Conservation (phyloP, 305 asterid species). For the Solanum hybrid region DNA sequence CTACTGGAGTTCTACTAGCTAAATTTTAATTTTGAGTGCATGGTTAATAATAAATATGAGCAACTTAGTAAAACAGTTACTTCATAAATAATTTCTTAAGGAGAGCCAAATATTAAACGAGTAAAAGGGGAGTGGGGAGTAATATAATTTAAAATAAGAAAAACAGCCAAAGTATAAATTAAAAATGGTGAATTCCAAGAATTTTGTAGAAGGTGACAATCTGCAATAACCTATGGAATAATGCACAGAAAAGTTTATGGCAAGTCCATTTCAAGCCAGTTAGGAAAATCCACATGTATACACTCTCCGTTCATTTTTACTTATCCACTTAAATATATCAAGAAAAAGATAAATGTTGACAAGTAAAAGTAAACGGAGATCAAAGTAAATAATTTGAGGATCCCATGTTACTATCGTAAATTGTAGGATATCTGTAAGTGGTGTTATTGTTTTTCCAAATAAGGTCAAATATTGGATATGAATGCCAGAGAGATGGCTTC, state of each 20-base stretch:
- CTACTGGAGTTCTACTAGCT: neutral
- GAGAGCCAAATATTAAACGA: neutral
- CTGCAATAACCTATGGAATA: neutral
- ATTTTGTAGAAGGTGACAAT: neutral
- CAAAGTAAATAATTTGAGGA: neutral
- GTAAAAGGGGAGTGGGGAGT: neutral
- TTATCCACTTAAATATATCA: neutral
- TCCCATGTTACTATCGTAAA: neutral
- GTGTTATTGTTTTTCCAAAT: neutral
- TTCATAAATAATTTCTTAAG: neutral
- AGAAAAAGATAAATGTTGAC: no score
- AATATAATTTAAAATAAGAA: neutral
- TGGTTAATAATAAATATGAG: neutral
- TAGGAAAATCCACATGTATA: neutral
- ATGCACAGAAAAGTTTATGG: neutral
- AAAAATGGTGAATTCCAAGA: neutral
- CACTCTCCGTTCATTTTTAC: no score
- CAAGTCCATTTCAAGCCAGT: constrained; percentile 1
- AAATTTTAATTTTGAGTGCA: neutral
- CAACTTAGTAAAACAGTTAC: neutral
- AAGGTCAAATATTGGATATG: neutral
- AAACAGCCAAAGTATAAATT: neutral
- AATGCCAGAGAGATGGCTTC: neutral
- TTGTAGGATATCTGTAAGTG: neutral
- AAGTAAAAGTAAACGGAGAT: neutral